These are phyloP conservation scores for Epichloe aotearoae DNA, from an alignment of 2,329 filamentous ascomycete species.

Conservation along the genomic window DNA sequence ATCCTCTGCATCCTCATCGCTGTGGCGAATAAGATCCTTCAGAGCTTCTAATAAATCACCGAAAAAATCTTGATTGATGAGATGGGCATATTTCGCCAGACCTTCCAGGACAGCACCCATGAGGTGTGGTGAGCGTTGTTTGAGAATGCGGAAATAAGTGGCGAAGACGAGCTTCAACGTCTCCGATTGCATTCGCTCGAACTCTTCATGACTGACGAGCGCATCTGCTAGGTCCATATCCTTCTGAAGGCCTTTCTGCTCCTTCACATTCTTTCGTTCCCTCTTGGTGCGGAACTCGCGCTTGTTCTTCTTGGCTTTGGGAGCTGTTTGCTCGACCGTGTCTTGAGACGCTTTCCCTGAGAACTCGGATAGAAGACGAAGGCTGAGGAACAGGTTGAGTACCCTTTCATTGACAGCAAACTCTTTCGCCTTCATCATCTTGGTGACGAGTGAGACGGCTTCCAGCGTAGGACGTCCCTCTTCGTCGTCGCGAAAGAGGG, in stretches of 20 bases:
- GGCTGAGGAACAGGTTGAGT: conserved; percentile 79
- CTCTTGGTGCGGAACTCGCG: conserved; percentile 87
- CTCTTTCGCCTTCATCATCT: conserved; percentile 87
- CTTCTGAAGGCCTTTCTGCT: conserved; percentile 78
- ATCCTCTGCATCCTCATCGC: conserved; percentile 41
- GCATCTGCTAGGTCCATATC: conserved; percentile 91
- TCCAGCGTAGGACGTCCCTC: conserved; percentile 83
- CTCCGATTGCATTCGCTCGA: conserved; percentile 87
- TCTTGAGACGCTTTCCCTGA: conserved; percentile 71
- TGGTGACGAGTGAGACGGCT: conserved; percentile 69
- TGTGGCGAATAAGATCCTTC: conserved; percentile 78
- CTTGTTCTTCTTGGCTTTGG: conserved; percentile 44
- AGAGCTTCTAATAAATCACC: conserved; percentile 89
- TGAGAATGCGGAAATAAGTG: conserved; percentile 88
- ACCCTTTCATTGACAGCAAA: conserved; percentile 76
- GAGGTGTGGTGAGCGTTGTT: conserved; percentile 63
- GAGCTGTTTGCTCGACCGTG: conserved; percentile 42
- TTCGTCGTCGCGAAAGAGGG: conserved; percentile 73
- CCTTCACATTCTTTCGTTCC: conserved; percentile 67
- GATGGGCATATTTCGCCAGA: conserved; percentile 80
- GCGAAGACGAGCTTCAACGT: conserved; percentile 93
- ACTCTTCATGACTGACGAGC: conserved; percentile 79
- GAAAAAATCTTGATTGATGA: conserved; percentile 99
- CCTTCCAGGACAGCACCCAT: conserved; percentile 98
- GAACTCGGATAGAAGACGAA: conserved; percentile 81